Evolutionary conservation across 208 protist genomes (phyloP).

Genomic region (Tritrichomonas musculus): DNA sequence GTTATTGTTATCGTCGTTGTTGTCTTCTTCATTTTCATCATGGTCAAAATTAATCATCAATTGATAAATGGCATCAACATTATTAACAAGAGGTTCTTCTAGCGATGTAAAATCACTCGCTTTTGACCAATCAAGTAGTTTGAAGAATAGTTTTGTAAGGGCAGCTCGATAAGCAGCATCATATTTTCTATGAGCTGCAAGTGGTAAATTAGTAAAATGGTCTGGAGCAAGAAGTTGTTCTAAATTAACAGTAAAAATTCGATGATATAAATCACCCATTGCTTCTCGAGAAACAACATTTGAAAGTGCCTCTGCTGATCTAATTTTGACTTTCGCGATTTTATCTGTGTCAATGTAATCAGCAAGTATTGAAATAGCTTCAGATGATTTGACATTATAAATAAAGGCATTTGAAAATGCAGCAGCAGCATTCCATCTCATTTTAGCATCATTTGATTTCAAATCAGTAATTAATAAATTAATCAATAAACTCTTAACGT

Average conservation of each 20-base stretch:
- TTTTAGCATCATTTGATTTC: not conserved
- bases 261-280: not conserved
- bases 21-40: not conserved
- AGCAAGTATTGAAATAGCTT: not conserved
- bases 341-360: not conserved
- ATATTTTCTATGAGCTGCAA: not conserved
- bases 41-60: too few relatives aligned
- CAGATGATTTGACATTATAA: not conserved
- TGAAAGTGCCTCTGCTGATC: not conserved
- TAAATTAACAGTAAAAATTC: not conserved
- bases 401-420: not conserved
- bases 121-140: not conserved
- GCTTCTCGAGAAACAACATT: not conserved
- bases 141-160: not conserved
- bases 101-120: not conserved
- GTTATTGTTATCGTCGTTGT: too few relatives aligned
- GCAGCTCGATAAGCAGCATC: not conserved
- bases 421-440: not conserved
- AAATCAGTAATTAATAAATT: not conserved
- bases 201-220: not conserved
- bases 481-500: not conserved
- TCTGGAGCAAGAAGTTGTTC: not conserved
- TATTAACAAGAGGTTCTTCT: not conserved
- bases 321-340: not conserved
- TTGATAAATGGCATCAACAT: not conserved